A percentile compares a stretch with the other conserved stretches of the same genome.
phyloP scores from a whole-genome alignment of 2,329 filamentous ascomycete genomes.

The Rutstroemia sp. region DNA sequence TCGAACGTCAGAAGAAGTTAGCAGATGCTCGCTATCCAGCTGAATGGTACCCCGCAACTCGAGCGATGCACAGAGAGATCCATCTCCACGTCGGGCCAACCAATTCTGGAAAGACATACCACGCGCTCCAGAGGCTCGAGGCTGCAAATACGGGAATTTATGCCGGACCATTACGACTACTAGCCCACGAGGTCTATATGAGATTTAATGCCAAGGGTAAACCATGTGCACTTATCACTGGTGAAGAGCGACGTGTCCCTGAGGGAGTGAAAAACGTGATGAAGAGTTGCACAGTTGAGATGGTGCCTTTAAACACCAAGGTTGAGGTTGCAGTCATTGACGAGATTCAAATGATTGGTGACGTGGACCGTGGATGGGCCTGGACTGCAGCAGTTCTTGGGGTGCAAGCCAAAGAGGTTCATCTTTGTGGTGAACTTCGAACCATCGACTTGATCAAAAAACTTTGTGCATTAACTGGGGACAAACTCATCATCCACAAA shows the following conservation, averaged over 20 bases:
- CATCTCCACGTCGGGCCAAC: constrained; percentile 95
- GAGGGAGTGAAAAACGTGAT: constrained; percentile 51
- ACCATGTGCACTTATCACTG: constrained; percentile 75
- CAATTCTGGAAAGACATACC: constrained; percentile 97
- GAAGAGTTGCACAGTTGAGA: constrained; percentile 89
- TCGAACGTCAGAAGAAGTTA: constrained; percentile 47
- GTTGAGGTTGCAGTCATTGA: constrained; percentile 92
- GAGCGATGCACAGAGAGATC: constrained; percentile 71
- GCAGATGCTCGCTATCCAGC: constrained; percentile 82
- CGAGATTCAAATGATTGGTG: constrained; percentile 96
- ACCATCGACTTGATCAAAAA: constrained; percentile 71
- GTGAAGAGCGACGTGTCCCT: constrained; percentile 76
- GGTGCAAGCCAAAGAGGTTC: constrained; percentile 78
- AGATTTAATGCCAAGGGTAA: constrained; percentile 73
- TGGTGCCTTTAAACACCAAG: constrained; percentile 47
- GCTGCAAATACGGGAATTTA: constrained; percentile 72
- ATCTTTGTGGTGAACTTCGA: constrained; percentile 86
- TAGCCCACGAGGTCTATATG: constrained; percentile 94
- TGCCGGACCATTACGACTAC: constrained; percentile 77
- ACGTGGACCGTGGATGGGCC: constrained; percentile 74
- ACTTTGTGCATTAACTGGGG: constrained; percentile 71
- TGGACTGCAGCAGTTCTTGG: constrained; percentile 92
- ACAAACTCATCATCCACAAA: constrained; percentile 71
- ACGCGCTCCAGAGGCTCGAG: constrained; percentile 80
- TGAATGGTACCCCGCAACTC: constrained; percentile 87